phyloP scores from a whole-genome alignment of 2,329 filamentous ascomycete species.

The Botrytis sinoallii region DNA sequence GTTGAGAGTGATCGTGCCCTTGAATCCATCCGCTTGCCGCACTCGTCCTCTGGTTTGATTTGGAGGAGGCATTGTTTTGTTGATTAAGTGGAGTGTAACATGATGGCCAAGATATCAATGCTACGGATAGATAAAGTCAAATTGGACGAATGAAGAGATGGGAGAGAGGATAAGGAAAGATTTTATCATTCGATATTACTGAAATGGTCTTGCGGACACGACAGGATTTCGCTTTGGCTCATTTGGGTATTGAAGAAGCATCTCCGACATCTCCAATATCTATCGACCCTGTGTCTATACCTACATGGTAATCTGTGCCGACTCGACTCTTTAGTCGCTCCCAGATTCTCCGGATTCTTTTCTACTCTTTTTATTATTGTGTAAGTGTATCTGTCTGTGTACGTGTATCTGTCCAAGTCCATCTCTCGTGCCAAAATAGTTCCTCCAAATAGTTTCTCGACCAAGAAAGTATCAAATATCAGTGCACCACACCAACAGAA shows the following conservation, averaged over 20 bases:
- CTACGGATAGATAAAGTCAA: background rate
- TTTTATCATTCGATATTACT: background rate
- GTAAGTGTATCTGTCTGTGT: background rate
- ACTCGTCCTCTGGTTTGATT: background rate
- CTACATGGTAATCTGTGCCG: background rate
- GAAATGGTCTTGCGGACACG: background rate
- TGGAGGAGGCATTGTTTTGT: background rate
- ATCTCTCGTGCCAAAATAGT: too few species aligned
- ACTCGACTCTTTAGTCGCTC: background rate
- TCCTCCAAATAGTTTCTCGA: background rate
- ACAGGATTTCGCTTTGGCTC: too few species aligned
- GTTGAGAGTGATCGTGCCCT: background rate
- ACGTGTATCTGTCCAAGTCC: background rate
- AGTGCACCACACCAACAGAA: background rate
- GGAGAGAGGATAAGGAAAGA: background rate
- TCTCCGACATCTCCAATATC: background rate
- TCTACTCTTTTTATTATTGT: background rate
- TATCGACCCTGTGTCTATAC: too few species aligned
- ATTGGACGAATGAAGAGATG: background rate
- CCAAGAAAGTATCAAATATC: background rate
- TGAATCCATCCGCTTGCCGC: constrained; percentile 4
- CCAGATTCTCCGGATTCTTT: too few species aligned
- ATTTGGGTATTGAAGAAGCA: background rate
- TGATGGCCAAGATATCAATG: background rate
- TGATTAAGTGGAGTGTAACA: background rate